Conservation (phyloP, 768 basidiomycete genomes). For the Macrolepiota dolichaula region DNA sequence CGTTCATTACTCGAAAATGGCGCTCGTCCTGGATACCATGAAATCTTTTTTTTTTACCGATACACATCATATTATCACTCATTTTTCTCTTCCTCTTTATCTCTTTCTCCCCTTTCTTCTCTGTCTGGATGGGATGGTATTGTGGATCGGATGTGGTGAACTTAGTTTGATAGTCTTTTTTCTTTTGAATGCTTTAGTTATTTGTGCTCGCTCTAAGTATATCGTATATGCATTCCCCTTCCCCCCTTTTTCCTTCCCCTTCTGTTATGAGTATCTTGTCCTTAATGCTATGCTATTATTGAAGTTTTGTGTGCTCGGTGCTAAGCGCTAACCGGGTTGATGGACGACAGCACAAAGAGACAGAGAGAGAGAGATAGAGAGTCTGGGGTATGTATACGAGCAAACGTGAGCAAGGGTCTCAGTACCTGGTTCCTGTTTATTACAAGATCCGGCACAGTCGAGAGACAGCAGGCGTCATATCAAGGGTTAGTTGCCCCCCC, state of each 20-base stretch:
- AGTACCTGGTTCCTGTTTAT: too few relatives aligned
- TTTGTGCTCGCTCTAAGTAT: background rate
- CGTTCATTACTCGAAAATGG: conserved; percentile 8
- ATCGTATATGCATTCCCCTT: background rate
- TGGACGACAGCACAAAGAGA: too few relatives aligned
- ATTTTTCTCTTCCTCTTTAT: background rate
- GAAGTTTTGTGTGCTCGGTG: background rate
- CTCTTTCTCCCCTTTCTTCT: background rate
- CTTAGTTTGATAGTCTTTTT: background rate
- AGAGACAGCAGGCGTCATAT: too few relatives aligned
- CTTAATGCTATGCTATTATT: background rate
- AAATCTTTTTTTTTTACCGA: too few relatives aligned
- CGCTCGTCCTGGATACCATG: conserved; percentile 6
- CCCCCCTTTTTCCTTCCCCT: background rate
- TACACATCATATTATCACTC: background rate
- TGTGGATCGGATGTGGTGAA: background rate
- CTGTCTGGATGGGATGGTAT: background rate
- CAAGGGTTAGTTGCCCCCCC: too few relatives aligned
- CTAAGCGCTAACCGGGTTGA: background rate
- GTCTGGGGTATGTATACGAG: too few relatives aligned
- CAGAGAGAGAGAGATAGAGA: too few relatives aligned
- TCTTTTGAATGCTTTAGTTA: background rate
- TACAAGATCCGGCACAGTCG: too few relatives aligned
- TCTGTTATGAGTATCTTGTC: background rate
- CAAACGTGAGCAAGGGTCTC: too few relatives aligned